Evolutionary conservation across 108 stramenopile species (phyloP).

Genomic region (Chaetoceros tenuissimus): DNA sequence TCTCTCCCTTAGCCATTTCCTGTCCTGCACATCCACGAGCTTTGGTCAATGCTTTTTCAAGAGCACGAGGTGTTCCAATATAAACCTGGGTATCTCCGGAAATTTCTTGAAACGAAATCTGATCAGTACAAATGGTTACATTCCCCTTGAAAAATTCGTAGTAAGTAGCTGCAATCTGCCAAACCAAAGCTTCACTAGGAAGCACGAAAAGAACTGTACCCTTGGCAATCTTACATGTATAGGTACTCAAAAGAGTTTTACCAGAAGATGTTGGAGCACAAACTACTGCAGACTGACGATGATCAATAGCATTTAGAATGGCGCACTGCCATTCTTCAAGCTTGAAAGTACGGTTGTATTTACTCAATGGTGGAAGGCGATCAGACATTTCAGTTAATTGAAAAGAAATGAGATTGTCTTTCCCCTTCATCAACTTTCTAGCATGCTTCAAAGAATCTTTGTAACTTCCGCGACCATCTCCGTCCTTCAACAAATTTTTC

Average conservation of each 20-base stretch:
- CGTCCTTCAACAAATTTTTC: slow-evolving; percentile 79
- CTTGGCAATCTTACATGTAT: slow-evolving; percentile 85
- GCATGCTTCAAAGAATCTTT: slow-evolving; percentile 92
- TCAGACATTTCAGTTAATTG: slow-evolving; percentile 96
- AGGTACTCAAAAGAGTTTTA: slow-evolving; percentile 98
- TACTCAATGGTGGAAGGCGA: slow-evolving; percentile 95
- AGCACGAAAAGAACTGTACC: slow-evolving; percentile 95
- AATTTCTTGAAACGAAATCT: slow-evolving; percentile 85
- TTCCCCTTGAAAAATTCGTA: slow-evolving; percentile 93
- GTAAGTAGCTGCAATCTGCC: slow-evolving; percentile 99
- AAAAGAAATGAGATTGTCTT: slow-evolving; percentile 81
- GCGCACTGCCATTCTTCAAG: slow-evolving; percentile 97
- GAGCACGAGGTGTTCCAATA: slow-evolving; percentile 94
- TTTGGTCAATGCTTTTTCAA: slow-evolving; percentile 91
- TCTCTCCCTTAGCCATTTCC: slow-evolving; percentile 88
- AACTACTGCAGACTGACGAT: slow-evolving; percentile 87
- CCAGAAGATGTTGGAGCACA: slow-evolving; percentile 98
- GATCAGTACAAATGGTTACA: slow-evolving; percentile 88
- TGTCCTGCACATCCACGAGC: slow-evolving; percentile 91
- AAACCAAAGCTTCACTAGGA: slow-evolving; percentile 98
- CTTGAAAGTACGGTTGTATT: slow-evolving; percentile 89
- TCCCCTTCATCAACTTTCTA: slow-evolving; percentile 82
- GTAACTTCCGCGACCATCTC: slow-evolving; percentile 68
- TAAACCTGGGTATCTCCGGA: slow-evolving; percentile 88
- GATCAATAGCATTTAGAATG: slow-evolving; percentile 88